A percentile compares a stretch with the other conserved stretches of the same genome.
Conservation (phyloP, 768 basidiomycete species). For the Tricholoma bakamatsutake region DNA sequence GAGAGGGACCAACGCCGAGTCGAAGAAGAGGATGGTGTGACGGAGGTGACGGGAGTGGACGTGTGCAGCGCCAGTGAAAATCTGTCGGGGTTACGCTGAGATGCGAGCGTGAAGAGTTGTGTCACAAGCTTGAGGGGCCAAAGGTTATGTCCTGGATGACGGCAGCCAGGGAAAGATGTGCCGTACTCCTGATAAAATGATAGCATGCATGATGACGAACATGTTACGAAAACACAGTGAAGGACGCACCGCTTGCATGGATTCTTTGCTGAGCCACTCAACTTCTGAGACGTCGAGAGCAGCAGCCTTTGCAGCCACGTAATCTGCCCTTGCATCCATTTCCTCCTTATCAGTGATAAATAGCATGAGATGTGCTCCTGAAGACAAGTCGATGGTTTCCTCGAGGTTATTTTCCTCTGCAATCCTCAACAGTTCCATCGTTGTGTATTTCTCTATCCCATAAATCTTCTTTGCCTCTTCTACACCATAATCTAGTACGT, state of each 20-base stretch:
- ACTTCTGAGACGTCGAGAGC: conserved; percentile 42
- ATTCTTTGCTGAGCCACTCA: conserved; percentile 40
- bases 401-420: conserved; percentile 38
- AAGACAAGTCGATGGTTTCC: conserved; percentile 54
- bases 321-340: conserved; percentile 34
- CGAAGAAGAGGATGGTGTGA: conserved; percentile 18
- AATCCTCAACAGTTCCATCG: conserved; percentile 40
- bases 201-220: background rate
- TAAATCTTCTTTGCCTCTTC: conserved; percentile 52
- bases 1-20: conserved; percentile 43
- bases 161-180: conserved; percentile 45
- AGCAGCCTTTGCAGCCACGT: conserved; percentile 44
- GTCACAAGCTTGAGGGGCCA: conserved; percentile 84
- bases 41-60: conserved; percentile 58
- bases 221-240: background rate
- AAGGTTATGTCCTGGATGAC: conserved; percentile 54
- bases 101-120: conserved; percentile 45
- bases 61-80: conserved; percentile 60
- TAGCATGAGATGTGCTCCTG: conserved; percentile 47
- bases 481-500: conserved; percentile 34
- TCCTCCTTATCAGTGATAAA: conserved; percentile 44
- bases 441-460: conserved; percentile 53
- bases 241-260: conserved; percentile 40
- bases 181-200: conserved; percentile 31
- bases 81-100: conserved; percentile 16